Evolutionary conservation across 2,329 filamentous ascomycete species (phyloP), one percentile per base, ranked within the genome.

Genomic region (Pseudogymnoascus sp.): DNA sequence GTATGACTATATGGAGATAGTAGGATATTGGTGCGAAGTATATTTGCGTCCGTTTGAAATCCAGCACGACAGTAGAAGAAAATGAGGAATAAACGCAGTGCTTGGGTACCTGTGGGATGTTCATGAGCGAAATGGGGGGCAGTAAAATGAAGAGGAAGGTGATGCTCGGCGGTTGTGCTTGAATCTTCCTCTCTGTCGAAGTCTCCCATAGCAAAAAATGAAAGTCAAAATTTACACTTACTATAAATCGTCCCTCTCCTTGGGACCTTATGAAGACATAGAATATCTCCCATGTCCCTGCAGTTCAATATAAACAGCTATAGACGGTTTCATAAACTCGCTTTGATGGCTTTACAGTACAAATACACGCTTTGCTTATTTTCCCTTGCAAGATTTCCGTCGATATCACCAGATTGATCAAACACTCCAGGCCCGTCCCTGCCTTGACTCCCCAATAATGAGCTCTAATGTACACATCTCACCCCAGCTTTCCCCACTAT

Each of bases 141-240:
- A 21, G 21, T 21, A 21, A 21, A 21, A 31, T 33, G 29, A 17
- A 6, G 15, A 29, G 29, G 8, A 5, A 55, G 48, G 21, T 55
- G 48, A 35, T 55, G 17, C 15, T 21, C 15, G 29, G n/a, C 5
- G 15, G n/a, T 55, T 55, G 29, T 55, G 48, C 48, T 55, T 55
- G 48, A 55, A 55, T 55, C 29, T 35, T 5, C 15, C 29, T 35
- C n/a, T 55, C 29, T 9, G 48, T 55, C 29, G 31, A n/a, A 55
- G 48, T 55, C 48, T 55, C 48, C 44, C n/a, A 55, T 55, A 55
- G 48, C 48, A 55, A 55, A 55, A 51, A 55, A 33, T 55, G 48
- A 55, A 55, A 55, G 29, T 35, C 29, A 55, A 55, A 55, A 55
- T 29, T 55, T 55, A 55, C 29, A 55, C 48, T 33, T 55, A 33